Percentiles rank a stretch among this genome's conserved stretches.
These are phyloP conservation scores for Mollisiaceae sp. DNA, from an alignment of 2,329 filamentous ascomycete genomes.

Conservation along the genomic window DNA sequence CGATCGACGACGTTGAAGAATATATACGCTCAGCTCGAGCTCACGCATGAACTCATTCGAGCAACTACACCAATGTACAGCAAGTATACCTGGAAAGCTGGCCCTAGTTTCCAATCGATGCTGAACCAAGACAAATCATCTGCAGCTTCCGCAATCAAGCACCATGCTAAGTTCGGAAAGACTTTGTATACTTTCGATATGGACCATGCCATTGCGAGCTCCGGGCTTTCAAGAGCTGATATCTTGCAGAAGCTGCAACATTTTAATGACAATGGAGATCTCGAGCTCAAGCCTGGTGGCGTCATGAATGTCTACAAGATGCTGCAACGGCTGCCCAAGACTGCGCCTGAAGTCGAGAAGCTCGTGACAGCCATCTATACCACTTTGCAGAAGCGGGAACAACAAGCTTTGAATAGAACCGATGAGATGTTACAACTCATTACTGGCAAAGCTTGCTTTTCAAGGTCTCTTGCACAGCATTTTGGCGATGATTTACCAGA, in stretches of 20 bases:
- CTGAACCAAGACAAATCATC: slow-evolving; percentile 47
- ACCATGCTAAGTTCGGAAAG: slow-evolving; percentile 46
- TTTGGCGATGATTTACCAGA: slow-evolving; percentile 60
- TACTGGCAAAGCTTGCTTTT: slow-evolving; percentile 57
- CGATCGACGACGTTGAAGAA: slow-evolving; percentile 54
- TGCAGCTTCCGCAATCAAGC: slow-evolving; percentile 52
- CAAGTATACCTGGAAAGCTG: slow-evolving; percentile 56
- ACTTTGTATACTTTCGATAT: slow-evolving; percentile 56
- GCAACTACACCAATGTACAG: slow-evolving; percentile 63
- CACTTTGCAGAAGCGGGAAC: slow-evolving; percentile 57
- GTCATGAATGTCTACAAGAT: slow-evolving; percentile 61
- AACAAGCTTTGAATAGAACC: slow-evolving; percentile 57
- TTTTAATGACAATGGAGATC: slow-evolving; percentile 54
- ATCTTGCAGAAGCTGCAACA: slow-evolving; percentile 60
- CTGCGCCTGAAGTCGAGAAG: slow-evolving; percentile 47
- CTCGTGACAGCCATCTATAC: slow-evolving; percentile 55
- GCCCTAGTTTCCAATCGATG: slow-evolving; percentile 40
- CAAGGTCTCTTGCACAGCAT: slow-evolving; percentile 56
- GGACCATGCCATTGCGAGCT: slow-evolving; percentile 43
- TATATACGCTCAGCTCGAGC: slow-evolving; percentile 64
- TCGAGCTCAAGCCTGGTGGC: slow-evolving; percentile 57
- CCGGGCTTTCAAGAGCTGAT: slow-evolving; percentile 49
- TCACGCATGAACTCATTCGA: slow-evolving; percentile 61
- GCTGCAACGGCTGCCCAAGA: slow-evolving; percentile 51
- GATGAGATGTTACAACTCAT: slow-evolving; percentile 58